Conservation (phyloP, 2,329 filamentous ascomycete species). For the Clonostachys rhizophaga region DNA sequence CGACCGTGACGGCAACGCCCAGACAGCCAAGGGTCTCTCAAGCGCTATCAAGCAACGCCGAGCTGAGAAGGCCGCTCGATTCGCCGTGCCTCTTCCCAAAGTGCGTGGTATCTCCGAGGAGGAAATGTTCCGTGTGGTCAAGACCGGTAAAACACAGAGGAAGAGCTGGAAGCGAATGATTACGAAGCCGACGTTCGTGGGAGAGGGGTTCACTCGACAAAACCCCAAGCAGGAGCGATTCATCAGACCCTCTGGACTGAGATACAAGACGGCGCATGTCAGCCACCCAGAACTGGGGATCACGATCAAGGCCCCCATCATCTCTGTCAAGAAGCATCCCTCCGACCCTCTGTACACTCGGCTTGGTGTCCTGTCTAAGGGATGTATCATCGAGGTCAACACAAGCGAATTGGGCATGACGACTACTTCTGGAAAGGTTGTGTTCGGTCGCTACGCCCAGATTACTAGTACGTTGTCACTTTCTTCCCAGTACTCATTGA, state of each 20-base stretch:
- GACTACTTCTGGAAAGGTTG: conserved; percentile 86
- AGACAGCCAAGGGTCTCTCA: conserved; percentile 64
- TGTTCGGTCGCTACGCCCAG: conserved; percentile 84
- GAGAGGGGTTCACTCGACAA: conserved; percentile 80
- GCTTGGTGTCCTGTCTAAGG: conserved; percentile 83
- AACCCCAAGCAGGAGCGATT: conserved; percentile 73
- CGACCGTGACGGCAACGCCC: conserved; percentile 61
- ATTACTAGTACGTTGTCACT: conserved; percentile 30
- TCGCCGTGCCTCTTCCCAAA: conserved; percentile 87
- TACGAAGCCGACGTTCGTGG: conserved; percentile 68
- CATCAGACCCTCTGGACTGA: conserved; percentile 42
- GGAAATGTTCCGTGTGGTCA: conserved; percentile 96
- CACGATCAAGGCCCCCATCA: conserved; percentile 81
- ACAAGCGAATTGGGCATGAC: conserved; percentile 88
- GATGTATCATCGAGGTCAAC: conserved; percentile 81
- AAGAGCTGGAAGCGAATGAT: conserved; percentile 74
- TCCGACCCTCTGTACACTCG: conserved; percentile 90
- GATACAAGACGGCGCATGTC: conserved; percentile 42
- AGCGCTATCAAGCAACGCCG: conserved; percentile 95
- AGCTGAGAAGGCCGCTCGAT: conserved; percentile 88
- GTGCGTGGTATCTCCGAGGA: conserved; percentile 88
- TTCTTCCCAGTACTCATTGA: not conserved
- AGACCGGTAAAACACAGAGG: conserved; percentile 88
- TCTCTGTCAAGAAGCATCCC: conserved; percentile 63
- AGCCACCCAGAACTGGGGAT: conserved; percentile 76